Evolutionary conservation across 495 filamentous ascomycete genomes (phyloP).

Genomic region (Annulohypoxylon bovei): DNA sequence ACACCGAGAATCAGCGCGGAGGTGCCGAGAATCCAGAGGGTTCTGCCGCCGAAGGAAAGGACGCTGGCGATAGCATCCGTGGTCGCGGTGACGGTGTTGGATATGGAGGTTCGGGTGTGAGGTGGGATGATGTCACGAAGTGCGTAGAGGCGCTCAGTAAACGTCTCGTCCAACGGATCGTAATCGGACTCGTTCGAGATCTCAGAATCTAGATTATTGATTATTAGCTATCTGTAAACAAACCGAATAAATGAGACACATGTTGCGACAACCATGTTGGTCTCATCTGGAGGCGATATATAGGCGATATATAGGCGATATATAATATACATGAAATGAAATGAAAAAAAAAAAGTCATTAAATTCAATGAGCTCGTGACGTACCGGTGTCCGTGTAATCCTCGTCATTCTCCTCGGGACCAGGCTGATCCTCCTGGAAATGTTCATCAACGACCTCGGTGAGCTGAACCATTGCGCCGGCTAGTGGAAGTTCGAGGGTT

Average conservation of each 20-base stretch:
- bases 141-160: conserved; percentile 83
- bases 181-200: conserved; percentile 68
- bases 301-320: not conserved
- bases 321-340: too few species aligned
- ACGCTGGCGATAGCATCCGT: conserved; percentile 63
- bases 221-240: conserved; percentile 24
- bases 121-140: conserved; percentile 93
- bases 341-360: conserved; percentile 5
- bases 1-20: conserved; percentile 89
- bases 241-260: not conserved
- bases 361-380: conserved; percentile 36
- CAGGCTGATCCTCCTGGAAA: conserved; percentile 78
- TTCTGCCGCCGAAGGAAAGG: conserved; percentile 78
- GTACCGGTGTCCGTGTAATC: conserved; percentile 91
- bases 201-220: conserved; percentile 64
- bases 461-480: conserved; percentile 86
- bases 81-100: conserved; percentile 65
- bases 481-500: not conserved
- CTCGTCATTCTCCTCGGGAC: conserved; percentile 80
- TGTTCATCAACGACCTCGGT: conserved; percentile 96
- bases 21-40: conserved; percentile 87
- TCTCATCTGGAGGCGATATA: not conserved
- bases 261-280: not conserved
- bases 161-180: conserved; percentile 65
- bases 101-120: conserved; percentile 75